Percentiles rank a stretch among this genome's conserved stretches.
Evolutionary conservation across 208 protist species (phyloP).

Genomic region (Acanthamoeba healyi): DNA sequence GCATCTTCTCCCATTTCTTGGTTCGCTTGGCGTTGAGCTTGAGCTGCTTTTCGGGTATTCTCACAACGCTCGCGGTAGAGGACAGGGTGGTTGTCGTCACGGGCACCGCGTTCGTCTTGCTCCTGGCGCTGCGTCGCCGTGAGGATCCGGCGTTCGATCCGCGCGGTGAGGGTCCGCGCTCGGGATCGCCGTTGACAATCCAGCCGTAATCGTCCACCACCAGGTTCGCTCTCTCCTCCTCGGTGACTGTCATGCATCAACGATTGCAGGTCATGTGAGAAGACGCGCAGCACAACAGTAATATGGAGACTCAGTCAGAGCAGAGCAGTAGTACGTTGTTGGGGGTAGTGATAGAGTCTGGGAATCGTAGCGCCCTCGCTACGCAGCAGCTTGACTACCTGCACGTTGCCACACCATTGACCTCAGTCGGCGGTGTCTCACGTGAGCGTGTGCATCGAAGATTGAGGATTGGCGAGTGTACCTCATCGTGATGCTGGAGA

Average conservation of each 20-base stretch:
- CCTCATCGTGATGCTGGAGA: neutral
- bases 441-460: neutral
- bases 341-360: neutral
- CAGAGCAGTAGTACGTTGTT: neutral
- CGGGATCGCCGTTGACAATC: conserved; percentile 4
- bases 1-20: conserved; percentile 27
- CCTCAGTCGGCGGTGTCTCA: neutral
- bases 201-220: conserved; percentile 19
- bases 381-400: conserved; percentile 5
- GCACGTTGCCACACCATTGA: neutral
- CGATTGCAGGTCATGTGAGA: too few species aligned
- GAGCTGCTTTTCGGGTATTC: neutral
- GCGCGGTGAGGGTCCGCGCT: neutral
- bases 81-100: too few species aligned
- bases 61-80: neutral
- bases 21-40: neutral
- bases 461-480: neutral
- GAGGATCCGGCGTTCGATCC: neutral
- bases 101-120: too few species aligned
- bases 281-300: too few species aligned
- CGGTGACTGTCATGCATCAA: neutral
- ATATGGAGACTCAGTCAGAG: too few species aligned
- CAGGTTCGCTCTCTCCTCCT: neutral
- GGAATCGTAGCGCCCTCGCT: conserved; percentile 26
- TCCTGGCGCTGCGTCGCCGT: neutral